These are phyloP conservation scores for Saccharomycopsis hybrid DNA, from an alignment of 1,139 yeast genomes.

Conservation along the genomic window DNA sequence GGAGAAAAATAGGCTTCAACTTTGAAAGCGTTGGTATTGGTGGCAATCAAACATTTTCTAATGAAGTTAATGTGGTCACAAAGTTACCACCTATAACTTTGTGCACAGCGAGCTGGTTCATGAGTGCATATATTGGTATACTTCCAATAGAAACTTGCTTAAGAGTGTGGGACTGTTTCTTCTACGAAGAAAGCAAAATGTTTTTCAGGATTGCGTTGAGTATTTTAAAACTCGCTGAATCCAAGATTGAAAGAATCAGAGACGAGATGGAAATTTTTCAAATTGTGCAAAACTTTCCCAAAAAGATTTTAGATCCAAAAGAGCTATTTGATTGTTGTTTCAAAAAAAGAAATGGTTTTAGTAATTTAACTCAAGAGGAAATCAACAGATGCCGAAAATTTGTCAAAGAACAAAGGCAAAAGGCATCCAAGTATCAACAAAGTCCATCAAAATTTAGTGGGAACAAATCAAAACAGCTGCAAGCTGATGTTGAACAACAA, in stretches of 20 bases:
- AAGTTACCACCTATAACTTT: constrained; percentile 85
- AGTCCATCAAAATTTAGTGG: constrained; percentile 21
- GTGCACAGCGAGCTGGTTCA: constrained; percentile 96
- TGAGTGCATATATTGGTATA: constrained; percentile 87
- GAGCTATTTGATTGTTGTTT: constrained; percentile 66
- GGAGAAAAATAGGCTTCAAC: constrained; percentile 47
- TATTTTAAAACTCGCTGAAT: constrained; percentile 72
- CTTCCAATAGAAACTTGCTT: constrained; percentile 83
- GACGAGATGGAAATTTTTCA: constrained; percentile 88
- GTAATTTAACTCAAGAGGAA: constrained; percentile 75
- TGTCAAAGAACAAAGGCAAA: constrained; percentile 57
- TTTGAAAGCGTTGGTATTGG: constrained; percentile 25
- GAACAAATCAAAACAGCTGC: constrained; percentile 14
- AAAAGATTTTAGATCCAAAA: constrained; percentile 63
- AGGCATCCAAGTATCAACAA: constrained; percentile 31
- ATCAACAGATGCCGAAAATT: constrained; percentile 69
- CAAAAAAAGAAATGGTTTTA: constrained; percentile 67
- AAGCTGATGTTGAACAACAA: no score
- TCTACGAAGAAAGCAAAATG: constrained; percentile 87
- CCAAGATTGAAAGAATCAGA: constrained; percentile 43
- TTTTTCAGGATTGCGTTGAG: constrained; percentile 80
- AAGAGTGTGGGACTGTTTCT: constrained; percentile 90
- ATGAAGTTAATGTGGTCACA: constrained; percentile 25
- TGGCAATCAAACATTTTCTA: constrained; percentile 25
- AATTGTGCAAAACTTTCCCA: constrained; percentile 72